Evolutionary conservation across 2,329 filamentous ascomycete genomes (phyloP).

Genomic region (Aspergillus arachidicola): DNA sequence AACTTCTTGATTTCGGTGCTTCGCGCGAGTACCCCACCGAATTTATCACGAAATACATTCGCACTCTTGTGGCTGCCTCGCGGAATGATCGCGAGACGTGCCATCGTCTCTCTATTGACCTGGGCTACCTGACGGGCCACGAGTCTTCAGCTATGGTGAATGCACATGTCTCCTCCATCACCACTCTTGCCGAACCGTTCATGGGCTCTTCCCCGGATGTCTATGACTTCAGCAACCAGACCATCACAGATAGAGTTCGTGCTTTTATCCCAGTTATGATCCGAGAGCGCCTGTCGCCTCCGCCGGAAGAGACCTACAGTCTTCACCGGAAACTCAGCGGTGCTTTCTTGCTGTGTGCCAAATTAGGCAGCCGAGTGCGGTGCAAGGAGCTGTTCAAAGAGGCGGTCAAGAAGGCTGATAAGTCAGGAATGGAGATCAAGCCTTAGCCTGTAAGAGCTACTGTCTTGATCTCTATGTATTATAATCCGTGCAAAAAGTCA

Average conservation of each 20-base stretch:
- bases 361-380: slow-evolving; percentile 76
- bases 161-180: slow-evolving; percentile 83
- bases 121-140: slow-evolving; percentile 90
- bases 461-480: background rate
- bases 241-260: slow-evolving; percentile 91
- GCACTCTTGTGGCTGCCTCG: slow-evolving; percentile 78
- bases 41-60: slow-evolving; percentile 80
- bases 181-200: slow-evolving; percentile 93
- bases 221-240: slow-evolving; percentile 93
- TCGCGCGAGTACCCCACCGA: slow-evolving; percentile 78
- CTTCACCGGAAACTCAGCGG: slow-evolving; percentile 93
- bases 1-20: slow-evolving; percentile 94
- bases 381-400: slow-evolving; percentile 75
- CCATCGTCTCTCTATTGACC: slow-evolving; percentile 67
- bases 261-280: slow-evolving; percentile 91
- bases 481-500: background rate
- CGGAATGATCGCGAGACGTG: slow-evolving; percentile 67
- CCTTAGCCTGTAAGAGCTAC: background rate
- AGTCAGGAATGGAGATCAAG: slow-evolving; percentile 13
- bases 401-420: slow-evolving; percentile 33
- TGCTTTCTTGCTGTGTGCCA: slow-evolving; percentile 88
- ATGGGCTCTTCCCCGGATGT: slow-evolving; percentile 71
- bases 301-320: slow-evolving; percentile 96
- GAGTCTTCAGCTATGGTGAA: slow-evolving; percentile 86
- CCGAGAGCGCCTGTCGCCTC: slow-evolving; percentile 80